These are phyloP conservation scores for Hyaloscypha finlandica DNA, from an alignment of 495 filamentous ascomycete species.

Conservation along the genomic window DNA sequence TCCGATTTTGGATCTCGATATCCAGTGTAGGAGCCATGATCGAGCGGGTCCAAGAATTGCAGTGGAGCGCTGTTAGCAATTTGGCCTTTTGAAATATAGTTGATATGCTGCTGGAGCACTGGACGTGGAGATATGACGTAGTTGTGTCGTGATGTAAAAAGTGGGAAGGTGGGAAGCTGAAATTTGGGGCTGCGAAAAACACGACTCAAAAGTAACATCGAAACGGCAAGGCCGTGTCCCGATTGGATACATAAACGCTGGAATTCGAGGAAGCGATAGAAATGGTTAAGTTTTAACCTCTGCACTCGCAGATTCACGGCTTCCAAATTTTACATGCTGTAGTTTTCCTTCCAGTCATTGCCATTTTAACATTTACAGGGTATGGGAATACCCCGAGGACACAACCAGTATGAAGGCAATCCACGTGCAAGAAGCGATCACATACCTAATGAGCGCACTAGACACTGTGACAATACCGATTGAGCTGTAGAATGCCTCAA, in stretches of 20 bases:
- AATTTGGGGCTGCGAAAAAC: slow-evolving; percentile 26
- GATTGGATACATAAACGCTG: neutral
- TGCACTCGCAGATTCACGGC: too few species aligned
- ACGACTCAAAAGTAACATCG: neutral
- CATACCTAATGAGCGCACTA: slow-evolving; percentile 56
- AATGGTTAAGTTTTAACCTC: too few species aligned
- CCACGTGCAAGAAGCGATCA: slow-evolving; percentile 37
- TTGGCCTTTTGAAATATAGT: neutral
- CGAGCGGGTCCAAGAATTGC: neutral
- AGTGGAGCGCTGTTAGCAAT: too few species aligned
- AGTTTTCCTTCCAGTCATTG: too few species aligned
- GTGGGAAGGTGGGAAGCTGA: slow-evolving; percentile 45
- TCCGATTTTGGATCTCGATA: slow-evolving; percentile 51
- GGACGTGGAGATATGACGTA: neutral
- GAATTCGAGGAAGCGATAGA: too few species aligned
- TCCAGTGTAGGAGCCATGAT: slow-evolving; percentile 20
- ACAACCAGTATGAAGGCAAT: too few species aligned
- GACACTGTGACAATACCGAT: slow-evolving; percentile 47
- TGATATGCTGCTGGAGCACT: neutral
- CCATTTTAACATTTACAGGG: too few species aligned
- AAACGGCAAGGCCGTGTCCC: neutral
- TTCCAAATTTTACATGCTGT: too few species aligned
- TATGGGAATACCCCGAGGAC: too few species aligned
- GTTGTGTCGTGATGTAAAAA: neutral
- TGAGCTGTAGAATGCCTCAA: slow-evolving; percentile 45